These are phyloP conservation scores for Iris macrosiphon DNA, from an alignment of 106 monocot species.

Conservation along the genomic window DNA sequence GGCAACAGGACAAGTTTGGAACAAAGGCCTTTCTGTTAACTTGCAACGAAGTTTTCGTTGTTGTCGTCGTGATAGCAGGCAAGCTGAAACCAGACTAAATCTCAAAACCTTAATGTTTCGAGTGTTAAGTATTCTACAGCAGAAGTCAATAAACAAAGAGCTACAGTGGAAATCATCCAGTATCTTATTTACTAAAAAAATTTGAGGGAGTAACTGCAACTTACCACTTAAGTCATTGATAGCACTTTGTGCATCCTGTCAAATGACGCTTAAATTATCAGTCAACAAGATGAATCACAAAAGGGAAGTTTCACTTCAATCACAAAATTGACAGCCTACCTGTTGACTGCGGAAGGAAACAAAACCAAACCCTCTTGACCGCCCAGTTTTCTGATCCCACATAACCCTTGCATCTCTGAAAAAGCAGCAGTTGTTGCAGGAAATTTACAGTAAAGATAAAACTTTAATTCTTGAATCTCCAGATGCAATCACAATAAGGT, in stretches of 20 bases:
- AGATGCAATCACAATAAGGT: not conserved
- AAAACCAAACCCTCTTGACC: conserved; percentile 97
- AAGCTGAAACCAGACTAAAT: too few relatives aligned
- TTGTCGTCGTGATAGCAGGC: too few relatives aligned
- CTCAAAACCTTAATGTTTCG: too few relatives aligned
- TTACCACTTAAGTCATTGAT: conserved; percentile 89
- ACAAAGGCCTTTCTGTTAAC: too few relatives aligned
- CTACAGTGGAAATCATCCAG: too few relatives aligned
- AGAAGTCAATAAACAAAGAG: too few relatives aligned
- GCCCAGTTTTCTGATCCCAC: conserved; percentile 96
- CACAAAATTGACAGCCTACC: conserved; percentile 25
- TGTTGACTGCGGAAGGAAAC: conserved; percentile 90
- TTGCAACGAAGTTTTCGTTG: too few relatives aligned
- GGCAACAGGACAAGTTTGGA: too few relatives aligned
- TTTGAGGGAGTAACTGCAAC: too few relatives aligned
- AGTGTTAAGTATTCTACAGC: too few relatives aligned
- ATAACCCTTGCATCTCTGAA: conserved; percentile 91
- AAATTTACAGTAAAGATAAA: not conserved
- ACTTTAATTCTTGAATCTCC: not conserved
- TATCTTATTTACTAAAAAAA: too few relatives aligned
- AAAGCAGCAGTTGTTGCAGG: not conserved
- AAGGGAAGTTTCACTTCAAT: not conserved
- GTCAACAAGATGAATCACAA: conserved; percentile 1
- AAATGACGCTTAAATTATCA: conserved; percentile 2
- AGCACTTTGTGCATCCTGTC: conserved; percentile 96